phyloP scores from a whole-genome alignment of 352 stramenopile species.

The Pythium folliculosum region DNA sequence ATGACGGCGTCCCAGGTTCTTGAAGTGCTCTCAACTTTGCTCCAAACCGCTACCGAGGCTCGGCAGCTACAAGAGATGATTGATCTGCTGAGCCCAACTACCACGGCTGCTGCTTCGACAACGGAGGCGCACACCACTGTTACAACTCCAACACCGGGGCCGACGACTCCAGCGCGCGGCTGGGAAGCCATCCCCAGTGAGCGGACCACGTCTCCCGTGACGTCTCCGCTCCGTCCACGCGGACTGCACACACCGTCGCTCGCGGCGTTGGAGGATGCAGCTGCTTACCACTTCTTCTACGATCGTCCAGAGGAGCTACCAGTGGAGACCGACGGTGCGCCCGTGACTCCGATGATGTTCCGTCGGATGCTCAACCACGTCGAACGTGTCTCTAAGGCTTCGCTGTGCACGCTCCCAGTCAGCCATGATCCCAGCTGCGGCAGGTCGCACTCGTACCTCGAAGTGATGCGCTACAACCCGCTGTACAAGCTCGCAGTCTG shows the following conservation, averaged over 20 bases:
- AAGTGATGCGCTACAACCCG: conserved; percentile 56
- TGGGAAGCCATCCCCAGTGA: too few species aligned
- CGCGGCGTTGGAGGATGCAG: background rate
- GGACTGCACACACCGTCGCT: too few species aligned
- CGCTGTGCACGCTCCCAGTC: background rate
- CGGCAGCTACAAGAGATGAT: too few species aligned
- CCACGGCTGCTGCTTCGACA: background rate
- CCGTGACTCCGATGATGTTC: background rate
- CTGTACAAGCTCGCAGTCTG: conserved; percentile 49
- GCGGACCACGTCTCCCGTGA: background rate
- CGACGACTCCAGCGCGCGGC: too few species aligned
- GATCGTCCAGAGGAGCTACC: background rate
- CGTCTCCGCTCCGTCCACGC: background rate
- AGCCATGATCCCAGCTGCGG: background rate
- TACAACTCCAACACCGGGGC: background rate
- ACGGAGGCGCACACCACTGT: too few species aligned
- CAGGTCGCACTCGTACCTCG: conserved; percentile 41
- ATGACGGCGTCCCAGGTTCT: too few species aligned
- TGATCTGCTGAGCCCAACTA: too few species aligned
- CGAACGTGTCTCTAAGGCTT: background rate
- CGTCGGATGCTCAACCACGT: background rate
- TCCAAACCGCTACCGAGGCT: too few species aligned
- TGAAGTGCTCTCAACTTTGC: too few species aligned
- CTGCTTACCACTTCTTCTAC: background rate
- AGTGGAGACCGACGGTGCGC: background rate